phyloP scores from a whole-genome alignment of 129 eudicot genomes.

The Helichrysum umbraculigerum region DNA sequence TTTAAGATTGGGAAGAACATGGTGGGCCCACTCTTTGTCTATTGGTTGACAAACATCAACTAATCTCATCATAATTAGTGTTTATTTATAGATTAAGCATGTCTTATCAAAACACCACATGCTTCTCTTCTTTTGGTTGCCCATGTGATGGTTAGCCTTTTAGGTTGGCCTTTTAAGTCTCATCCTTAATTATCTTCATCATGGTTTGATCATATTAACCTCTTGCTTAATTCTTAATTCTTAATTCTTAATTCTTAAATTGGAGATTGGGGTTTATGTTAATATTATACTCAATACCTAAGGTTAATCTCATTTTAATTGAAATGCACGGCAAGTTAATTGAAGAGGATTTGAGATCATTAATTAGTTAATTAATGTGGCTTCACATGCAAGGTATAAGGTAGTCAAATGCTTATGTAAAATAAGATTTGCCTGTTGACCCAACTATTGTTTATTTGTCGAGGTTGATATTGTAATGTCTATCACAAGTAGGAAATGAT shows the following conservation, averaged over 20 bases:
- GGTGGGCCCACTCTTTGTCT: constrained; percentile 54
- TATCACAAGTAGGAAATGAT: neutral
- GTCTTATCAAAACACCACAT: constrained; percentile 35
- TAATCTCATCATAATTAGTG: constrained; percentile 51
- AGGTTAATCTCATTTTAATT: constrained; percentile 7
- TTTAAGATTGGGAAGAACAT: constrained; percentile 44
- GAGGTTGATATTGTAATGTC: constrained; percentile 2
- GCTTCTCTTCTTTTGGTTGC: constrained; percentile 37
- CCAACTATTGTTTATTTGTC: neutral
- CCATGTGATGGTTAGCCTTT: constrained; percentile 35
- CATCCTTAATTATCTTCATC: constrained; percentile 9
- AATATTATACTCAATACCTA: neutral
- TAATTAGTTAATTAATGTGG: neutral
- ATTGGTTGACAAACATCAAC: constrained; percentile 46
- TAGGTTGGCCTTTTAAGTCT: constrained; percentile 20
- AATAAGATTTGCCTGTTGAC: neutral
- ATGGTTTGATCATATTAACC: neutral
- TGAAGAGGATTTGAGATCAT: neutral
- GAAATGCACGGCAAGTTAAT: neutral
- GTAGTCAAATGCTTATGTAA: neutral
- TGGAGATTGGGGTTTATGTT: constrained; percentile 13
- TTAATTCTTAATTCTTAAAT: neutral
- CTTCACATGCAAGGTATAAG: neutral
- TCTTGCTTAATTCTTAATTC: neutral
- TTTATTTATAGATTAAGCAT: constrained; percentile 42